These are phyloP conservation scores for Candida arabinofermentans DNA, from an alignment of 805 yeast genomes.

Conservation along the genomic window DNA sequence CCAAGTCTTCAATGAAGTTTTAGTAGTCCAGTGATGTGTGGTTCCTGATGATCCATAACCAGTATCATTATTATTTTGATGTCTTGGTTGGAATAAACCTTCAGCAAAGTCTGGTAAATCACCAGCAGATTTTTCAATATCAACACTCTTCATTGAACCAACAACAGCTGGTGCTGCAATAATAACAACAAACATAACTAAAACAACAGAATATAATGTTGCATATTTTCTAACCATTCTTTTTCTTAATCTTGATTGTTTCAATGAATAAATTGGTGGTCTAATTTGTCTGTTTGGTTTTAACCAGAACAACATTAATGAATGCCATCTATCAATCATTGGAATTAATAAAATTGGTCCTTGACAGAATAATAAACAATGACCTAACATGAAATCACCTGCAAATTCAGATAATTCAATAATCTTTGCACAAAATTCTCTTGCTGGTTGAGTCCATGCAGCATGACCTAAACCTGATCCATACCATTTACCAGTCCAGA, in stretches of 20 bases:
- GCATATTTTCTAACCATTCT: slow-evolving; percentile 96
- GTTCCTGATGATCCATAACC: slow-evolving; percentile 40
- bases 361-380: slow-evolving; percentile 80
- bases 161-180: slow-evolving; percentile 94
- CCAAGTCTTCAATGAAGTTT: slow-evolving; percentile 40
- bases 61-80: slow-evolving; percentile 79
- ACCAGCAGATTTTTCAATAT: slow-evolving; percentile 32
- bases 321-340: slow-evolving; percentile 93
- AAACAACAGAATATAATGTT: slow-evolving; percentile 66
- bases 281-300: slow-evolving; percentile 95
- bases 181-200: slow-evolving; percentile 67
- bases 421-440: slow-evolving; percentile 92
- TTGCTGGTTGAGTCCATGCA: slow-evolving; percentile 92
- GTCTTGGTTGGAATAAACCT: slow-evolving; percentile 90
- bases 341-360: slow-evolving; percentile 85
- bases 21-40: slow-evolving; percentile 45
- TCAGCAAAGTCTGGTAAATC: slow-evolving; percentile 33
- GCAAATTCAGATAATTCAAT: slow-evolving; percentile 95
- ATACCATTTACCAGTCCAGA: slow-evolving; percentile 99
- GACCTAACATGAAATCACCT: slow-evolving; percentile 94
- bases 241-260: slow-evolving; percentile 93
- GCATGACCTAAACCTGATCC: slow-evolving; percentile 89
- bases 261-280: slow-evolving; percentile 95
- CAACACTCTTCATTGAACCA: slow-evolving; percentile 39
- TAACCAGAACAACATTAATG: slow-evolving; percentile 98